Percentiles rank a stretch among this genome's conserved stretches.
These are phyloP conservation scores for Friedmanniomyces endolithicus DNA, from an alignment of 495 filamentous ascomycete species.

Conservation along the genomic window DNA sequence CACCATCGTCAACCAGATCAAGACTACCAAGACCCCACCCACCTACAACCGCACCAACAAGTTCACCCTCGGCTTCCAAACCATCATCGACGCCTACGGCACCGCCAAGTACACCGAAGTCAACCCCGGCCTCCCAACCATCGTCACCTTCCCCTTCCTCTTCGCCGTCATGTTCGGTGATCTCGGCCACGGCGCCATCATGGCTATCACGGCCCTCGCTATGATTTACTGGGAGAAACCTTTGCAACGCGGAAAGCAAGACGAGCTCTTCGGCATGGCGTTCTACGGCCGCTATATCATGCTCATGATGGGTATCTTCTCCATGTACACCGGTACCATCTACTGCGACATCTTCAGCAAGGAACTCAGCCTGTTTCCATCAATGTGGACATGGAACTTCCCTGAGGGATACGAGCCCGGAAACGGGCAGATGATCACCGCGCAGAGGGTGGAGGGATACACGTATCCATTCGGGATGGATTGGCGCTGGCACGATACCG, in stretches of 20 bases:
- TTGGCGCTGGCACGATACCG: conserved; percentile 91
- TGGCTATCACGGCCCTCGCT: conserved; percentile 62
- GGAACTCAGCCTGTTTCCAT: conserved; percentile 72
- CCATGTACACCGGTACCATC: conserved; percentile 90
- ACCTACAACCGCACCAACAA: conserved; percentile 95
- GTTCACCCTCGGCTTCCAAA: conserved; percentile 96
- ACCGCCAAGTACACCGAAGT: conserved; percentile 93
- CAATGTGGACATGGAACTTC: conserved; percentile 65
- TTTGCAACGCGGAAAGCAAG: conserved; percentile 69
- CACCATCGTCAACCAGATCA: conserved; percentile 94
- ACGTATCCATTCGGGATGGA: conserved; percentile 93
- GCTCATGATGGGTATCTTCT: conserved; percentile 94
- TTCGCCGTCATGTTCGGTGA: conserved; percentile 99
- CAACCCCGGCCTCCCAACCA: conserved; percentile 88
- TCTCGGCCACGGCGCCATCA: conserved; percentile 79
- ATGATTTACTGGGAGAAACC: conserved; percentile 96
- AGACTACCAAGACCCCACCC: conserved; percentile 88
- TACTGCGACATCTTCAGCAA: conserved; percentile 98
- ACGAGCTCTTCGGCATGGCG: conserved; percentile 93
- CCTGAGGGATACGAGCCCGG: conserved; percentile 53
- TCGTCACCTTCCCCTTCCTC: conserved; percentile 93
- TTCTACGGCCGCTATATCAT: conserved; percentile 98
- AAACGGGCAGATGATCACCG: conserved; percentile 40
- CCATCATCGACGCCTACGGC: conserved; percentile 96
- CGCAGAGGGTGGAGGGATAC: conserved; percentile 54